Conservation (phyloP, 495 filamentous ascomycete species). For the Tricharina praecox region DNA sequence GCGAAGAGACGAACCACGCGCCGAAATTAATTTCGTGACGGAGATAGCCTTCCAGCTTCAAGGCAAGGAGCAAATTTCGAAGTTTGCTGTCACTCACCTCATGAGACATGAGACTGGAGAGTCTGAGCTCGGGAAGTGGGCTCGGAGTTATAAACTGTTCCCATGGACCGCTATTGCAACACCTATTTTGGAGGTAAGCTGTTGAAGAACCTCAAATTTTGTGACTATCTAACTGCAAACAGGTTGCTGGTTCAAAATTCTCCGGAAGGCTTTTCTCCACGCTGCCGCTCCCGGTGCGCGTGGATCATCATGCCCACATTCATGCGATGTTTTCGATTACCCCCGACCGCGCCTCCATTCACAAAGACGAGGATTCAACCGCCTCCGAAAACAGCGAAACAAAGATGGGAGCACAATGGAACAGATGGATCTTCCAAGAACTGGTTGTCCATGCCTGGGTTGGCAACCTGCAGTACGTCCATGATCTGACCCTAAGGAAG, state of each 20-base stretch:
- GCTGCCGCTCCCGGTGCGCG: slow-evolving; percentile 29
- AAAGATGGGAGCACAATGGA: slow-evolving; percentile 27
- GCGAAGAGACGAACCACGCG: slow-evolving; percentile 9
- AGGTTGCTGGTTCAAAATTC: background rate
- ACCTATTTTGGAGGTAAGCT: slow-evolving; percentile 18
- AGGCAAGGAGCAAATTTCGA: background rate
- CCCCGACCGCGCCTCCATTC: slow-evolving; percentile 29
- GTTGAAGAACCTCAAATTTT: background rate
- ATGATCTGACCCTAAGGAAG: background rate
- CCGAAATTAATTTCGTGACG: slow-evolving; percentile 1
- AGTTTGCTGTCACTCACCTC: slow-evolving; percentile 26
- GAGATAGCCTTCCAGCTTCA: background rate
- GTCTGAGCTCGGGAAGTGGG: slow-evolving; percentile 24
- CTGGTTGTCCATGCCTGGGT: slow-evolving; percentile 28
- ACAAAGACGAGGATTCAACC: slow-evolving; percentile 20
- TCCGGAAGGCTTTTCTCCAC: slow-evolving; percentile 27
- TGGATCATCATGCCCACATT: slow-evolving; percentile 30
- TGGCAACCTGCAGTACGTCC: slow-evolving; percentile 8
- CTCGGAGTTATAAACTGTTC: slow-evolving; percentile 27
- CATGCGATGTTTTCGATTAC: slow-evolving; percentile 31
- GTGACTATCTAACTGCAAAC: background rate
- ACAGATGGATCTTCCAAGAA: slow-evolving; percentile 27
- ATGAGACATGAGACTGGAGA: slow-evolving; percentile 15
- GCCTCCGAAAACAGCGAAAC: slow-evolving; percentile 19
- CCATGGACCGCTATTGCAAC: slow-evolving; percentile 32